Evolutionary conservation across 768 basidiomycete species (phyloP), one percentile per base, ranked within the genome.

Genomic region (Coprinopsis sp.): DNA sequence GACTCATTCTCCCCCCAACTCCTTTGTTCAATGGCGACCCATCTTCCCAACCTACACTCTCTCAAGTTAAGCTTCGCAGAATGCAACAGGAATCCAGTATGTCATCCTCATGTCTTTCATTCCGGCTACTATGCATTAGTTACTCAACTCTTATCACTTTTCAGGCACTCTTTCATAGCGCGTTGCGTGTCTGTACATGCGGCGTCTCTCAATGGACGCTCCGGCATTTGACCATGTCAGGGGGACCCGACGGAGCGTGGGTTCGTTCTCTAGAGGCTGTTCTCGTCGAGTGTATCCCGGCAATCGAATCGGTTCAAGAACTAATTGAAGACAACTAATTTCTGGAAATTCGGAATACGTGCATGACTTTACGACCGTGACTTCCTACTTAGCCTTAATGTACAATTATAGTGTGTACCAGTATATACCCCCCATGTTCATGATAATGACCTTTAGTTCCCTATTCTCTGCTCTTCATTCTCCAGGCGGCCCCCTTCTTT

Each of bases 41-140:
- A 33, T 13, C 39, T 54, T n/a, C 51, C 54, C 1, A 2, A 33
- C 11, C 45, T 54, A 19, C 31, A 44, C 18, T 21, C 39, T 18
- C 45, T 54, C 6, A 37, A 46, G 29, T 30, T 54, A 29, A 37
- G 38, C 6, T 46, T 54, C 19, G 24, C 39, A 4, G 39, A 38
- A 27, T 28, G 36, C 25, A 29, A 34, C 10, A 43, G 37, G 24
- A 47, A 49, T 14, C 27, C 46, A 29, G 49, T 44, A 23, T 29
- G 52, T 53, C 8, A 7, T 31, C 19, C 10, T 19, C 3, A 13
- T 34, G 16, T 27, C 19, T 33, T 23, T 37, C 6, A 28, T 0
- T 2, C 13, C 11, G n/a, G 21, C n/a, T n/a, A n/a, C n/a, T 11
- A 10, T 13, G 18, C 23, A 8, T 22, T 44, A n/a, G 33, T 21